Percentiles rank a stretch among this genome's conserved stretches.
Conservation (phyloP, 2,329 filamentous ascomycete genomes). For the Monascus ruber region DNA sequence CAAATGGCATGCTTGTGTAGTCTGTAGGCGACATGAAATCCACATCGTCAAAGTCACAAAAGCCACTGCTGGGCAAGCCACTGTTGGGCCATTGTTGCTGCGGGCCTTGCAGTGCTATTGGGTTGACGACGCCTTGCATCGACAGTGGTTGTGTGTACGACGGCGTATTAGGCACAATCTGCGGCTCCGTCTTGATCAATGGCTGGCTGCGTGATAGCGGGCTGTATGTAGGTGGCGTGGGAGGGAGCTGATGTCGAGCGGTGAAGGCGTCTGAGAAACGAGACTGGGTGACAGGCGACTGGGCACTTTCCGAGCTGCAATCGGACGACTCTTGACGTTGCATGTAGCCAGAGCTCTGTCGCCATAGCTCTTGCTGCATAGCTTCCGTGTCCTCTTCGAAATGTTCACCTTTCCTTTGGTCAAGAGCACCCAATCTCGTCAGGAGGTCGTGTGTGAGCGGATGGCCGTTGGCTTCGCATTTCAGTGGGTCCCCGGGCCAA, state of each 20-base stretch:
- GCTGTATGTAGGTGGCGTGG: conserved; percentile 31
- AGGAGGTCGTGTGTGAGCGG: conserved; percentile 55
- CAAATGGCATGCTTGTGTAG: conserved; percentile 21
- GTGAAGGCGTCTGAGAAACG: conserved; percentile 20
- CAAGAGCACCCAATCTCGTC: conserved; percentile 46
- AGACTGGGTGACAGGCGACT: conserved; percentile 27
- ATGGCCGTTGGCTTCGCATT: conserved; percentile 41
- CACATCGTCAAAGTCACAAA: conserved; percentile 22
- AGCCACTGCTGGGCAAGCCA: conserved; percentile 8
- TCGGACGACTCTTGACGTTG: conserved; percentile 45
- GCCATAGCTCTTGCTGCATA: conserved; percentile 45
- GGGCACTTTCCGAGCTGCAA: conserved; percentile 46
- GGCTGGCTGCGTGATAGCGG: conserved; percentile 19
- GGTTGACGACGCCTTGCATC: conserved; percentile 26
- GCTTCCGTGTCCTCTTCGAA: conserved; percentile 49
- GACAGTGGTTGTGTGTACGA: conserved; percentile 14
- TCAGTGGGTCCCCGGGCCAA: conserved; percentile 45
- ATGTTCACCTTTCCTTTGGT: conserved; percentile 39
- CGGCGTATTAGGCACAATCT: conserved; percentile 10
- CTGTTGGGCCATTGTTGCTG: conserved; percentile 14
- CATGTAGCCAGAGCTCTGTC: conserved; percentile 40
- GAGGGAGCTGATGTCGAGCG: conserved; percentile 19
- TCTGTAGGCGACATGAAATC: conserved; percentile 20
- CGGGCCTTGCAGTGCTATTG: conserved; percentile 21
- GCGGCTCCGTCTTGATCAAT: conserved; percentile 17